A percentile compares a stretch with the other conserved stretches of the same genome.
These are phyloP conservation scores for Aspergillus sparsus DNA, from an alignment of 495 filamentous ascomycete species.

Conservation along the genomic window DNA sequence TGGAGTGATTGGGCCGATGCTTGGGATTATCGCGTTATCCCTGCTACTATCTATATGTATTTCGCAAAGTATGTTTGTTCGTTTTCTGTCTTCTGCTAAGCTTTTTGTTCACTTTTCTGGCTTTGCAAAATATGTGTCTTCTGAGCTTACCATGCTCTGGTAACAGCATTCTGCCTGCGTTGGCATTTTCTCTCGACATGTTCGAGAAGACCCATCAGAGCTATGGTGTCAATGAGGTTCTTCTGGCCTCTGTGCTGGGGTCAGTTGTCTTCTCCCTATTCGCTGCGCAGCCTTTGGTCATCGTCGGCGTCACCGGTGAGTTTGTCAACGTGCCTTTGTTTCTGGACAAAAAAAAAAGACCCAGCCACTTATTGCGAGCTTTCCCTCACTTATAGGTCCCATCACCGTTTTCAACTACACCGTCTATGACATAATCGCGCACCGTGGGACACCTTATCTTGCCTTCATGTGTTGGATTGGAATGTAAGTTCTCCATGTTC, in stretches of 20 bases:
- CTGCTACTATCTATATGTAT: constrained; percentile 85
- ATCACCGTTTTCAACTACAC: constrained; percentile 90
- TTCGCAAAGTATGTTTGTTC: constrained; percentile 73
- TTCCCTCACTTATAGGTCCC: constrained; percentile 53
- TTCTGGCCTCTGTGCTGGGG: constrained; percentile 75
- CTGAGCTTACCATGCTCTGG: constrained; percentile 9
- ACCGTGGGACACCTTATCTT: constrained; percentile 70
- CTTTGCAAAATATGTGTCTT: background rate
- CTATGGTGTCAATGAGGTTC: constrained; percentile 83
- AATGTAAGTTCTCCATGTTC: constrained; percentile 48
- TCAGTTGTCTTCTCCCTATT: constrained; percentile 74
- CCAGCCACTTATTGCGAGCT: constrained; percentile 6
- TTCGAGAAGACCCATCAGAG: constrained; percentile 75
- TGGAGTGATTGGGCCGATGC: constrained; percentile 79
- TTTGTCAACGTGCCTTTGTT: background rate
- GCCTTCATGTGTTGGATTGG: constrained; percentile 87
- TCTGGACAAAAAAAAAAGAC: background rate
- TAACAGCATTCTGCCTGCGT: constrained; percentile 71
- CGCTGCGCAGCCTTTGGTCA: constrained; percentile 78
- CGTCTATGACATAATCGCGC: constrained; percentile 76
- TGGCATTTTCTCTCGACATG: constrained; percentile 87
- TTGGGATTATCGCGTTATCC: constrained; percentile 81
- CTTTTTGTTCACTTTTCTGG: background rate
- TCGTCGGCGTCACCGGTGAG: constrained; percentile 84
- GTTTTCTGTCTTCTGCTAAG: background rate